Evolutionary conservation across 2,329 filamentous ascomycete species (phyloP), one percentile per base, ranked within the genome.

Genomic region (Incumbomyces lentus): DNA sequence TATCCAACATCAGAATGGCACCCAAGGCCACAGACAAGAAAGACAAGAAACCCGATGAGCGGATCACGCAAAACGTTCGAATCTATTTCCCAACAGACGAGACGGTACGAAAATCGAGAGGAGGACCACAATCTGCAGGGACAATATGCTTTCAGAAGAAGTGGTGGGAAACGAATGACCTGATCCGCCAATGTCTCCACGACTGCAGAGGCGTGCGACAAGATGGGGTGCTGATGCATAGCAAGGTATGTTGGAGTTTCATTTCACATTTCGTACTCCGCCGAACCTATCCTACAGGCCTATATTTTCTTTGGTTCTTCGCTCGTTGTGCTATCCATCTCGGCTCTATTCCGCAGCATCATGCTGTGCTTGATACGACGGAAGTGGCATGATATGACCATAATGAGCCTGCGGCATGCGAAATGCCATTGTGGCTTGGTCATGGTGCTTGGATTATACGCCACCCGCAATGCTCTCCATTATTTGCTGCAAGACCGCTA

Each of bases 41-140:
- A 30, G 26, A 62, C 64, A 22, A 45, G 31, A 29, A 14, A 37
- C 6, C 11, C 17, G 42, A 45, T 14, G 14, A 16, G 6, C 18
- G 14, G 6, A 59, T 73, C 58, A 62, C 66, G 51, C 64, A 77
- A 29, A 70, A 71, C 40, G 76, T 92, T 55, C 76, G 81, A 8
- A 74, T 94, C 43, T 93, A 89, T 64, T 95, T 90, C 58, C 89
- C 88, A 2, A 87, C 83, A 1, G 64, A 76, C 10, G 65, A 80
- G 16, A 93, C 86, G 0, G 81, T 93, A 2, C 59, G 62, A 8
- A 61, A 64, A 26, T 88, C 84, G 57, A 76, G 70, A 51, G 83
- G 80, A 26, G 84, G 83, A 2, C 68, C 63, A 47, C 62, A 65
- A 47, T 79, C 69, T 34, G 92, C 79, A 17, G 90, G 90, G 7